Conservation (phyloP, 2,329 filamentous ascomycete species). For the Ceratocystis eucalypticola region DNA sequence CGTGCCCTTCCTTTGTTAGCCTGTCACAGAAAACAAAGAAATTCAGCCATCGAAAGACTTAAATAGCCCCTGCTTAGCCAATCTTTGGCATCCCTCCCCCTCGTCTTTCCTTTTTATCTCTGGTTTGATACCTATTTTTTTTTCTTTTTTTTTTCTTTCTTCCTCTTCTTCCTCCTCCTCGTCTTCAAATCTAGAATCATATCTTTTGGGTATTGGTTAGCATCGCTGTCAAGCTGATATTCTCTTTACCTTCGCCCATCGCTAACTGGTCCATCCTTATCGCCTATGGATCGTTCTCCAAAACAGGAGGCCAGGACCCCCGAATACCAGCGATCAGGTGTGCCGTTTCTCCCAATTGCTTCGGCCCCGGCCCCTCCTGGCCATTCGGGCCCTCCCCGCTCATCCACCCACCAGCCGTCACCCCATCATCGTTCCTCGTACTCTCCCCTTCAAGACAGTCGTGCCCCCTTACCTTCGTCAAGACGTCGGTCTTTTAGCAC, state of each 20-base stretch:
- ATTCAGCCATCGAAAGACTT: not conserved
- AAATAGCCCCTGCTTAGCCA: not conserved
- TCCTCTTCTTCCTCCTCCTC: not conserved
- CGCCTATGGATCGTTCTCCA: constrained; percentile 12
- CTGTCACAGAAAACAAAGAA: constrained; percentile 2
- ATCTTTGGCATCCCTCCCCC: not conserved
- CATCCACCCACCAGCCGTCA: not conserved
- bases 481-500: not conserved
- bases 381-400: not conserved
- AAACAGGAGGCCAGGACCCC: constrained; percentile 13
- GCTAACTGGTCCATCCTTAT: not conserved
- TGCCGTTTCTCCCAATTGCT: not conserved
- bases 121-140: not conserved
- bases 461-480: not conserved
- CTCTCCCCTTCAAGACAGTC: constrained; percentile 7
- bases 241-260: not conserved
- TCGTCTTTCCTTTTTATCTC: not conserved
- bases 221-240: not conserved
- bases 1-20: not conserved
- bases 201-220: not conserved
- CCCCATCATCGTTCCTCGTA: not conserved
- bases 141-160: not conserved
- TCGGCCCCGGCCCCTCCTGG: not conserved
- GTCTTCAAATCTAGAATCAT: not conserved
- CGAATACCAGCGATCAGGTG: constrained; percentile 8